A percentile compares a stretch with the other conserved stretches of the same genome.
These are phyloP conservation scores for Tricholoma saponaceum DNA, from an alignment of 768 basidiomycete genomes.

Conservation along the genomic window DNA sequence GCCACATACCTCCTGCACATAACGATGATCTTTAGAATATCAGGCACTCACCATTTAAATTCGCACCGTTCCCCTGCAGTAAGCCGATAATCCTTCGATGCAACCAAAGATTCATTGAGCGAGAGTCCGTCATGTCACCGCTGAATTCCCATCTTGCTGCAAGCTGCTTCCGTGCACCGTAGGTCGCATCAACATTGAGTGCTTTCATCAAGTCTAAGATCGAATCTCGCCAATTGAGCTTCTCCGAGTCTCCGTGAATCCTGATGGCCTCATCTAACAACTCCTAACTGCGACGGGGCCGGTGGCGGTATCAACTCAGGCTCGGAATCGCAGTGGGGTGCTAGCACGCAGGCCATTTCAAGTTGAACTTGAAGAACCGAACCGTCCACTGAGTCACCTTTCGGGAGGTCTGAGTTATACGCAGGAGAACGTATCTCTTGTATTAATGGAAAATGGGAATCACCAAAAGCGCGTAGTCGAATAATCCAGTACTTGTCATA, in stretches of 20 bases:
- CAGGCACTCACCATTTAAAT: neutral
- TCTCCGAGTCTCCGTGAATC: neutral
- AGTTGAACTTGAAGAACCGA: too few species aligned
- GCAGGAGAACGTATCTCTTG: neutral
- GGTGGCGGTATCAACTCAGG: too few species aligned
- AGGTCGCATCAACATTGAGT: neutral
- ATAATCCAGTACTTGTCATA: conserved; percentile 1
- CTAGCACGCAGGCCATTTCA: too few species aligned
- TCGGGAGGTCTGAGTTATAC: too few species aligned
- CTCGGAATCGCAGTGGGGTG: too few species aligned
- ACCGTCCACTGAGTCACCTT: too few species aligned
- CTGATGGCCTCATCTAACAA: neutral
- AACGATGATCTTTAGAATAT: too few species aligned
- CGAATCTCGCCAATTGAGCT: neutral
- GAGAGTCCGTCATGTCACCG: neutral
- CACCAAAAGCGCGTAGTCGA: neutral
- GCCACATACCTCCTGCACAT: too few species aligned
- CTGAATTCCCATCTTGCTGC: neutral
- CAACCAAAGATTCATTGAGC: neutral
- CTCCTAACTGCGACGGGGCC: too few species aligned
- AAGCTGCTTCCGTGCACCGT: neutral
- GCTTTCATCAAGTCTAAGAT: neutral
- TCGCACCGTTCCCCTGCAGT: neutral
- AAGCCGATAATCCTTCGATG: neutral
- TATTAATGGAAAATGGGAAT: neutral